Conservation (phyloP, 2,329 filamentous ascomycete species). For the Tolypocladium sp. region DNA sequence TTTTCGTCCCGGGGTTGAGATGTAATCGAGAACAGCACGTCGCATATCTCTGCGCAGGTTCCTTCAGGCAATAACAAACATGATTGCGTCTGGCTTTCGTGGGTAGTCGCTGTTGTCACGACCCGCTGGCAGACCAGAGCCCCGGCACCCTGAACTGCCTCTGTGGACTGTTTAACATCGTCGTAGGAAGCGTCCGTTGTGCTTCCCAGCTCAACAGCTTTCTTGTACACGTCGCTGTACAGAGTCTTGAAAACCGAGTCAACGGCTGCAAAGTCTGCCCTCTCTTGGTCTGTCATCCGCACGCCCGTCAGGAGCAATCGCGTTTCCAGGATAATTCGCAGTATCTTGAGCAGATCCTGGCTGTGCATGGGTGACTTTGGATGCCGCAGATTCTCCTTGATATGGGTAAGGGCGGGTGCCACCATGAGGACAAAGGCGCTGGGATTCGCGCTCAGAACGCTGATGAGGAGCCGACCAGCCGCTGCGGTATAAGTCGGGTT, state of each 20-base stretch:
- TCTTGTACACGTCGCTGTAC: constrained; percentile 33
- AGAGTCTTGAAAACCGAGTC: constrained; percentile 29
- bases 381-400: constrained; percentile 41
- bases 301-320: constrained; percentile 28
- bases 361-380: constrained; percentile 40
- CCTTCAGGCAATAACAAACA: constrained; percentile 22
- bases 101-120: background rate
- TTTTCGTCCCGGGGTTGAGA: constrained; percentile 11
- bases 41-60: constrained; percentile 28
- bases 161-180: constrained; percentile 29
- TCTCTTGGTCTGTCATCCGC: constrained; percentile 24
- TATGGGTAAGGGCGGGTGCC: constrained; percentile 35
- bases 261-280: constrained; percentile 24
- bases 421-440: constrained; percentile 39
- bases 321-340: constrained; percentile 41
- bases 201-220: constrained; percentile 20
- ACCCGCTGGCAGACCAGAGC: constrained; percentile 31
- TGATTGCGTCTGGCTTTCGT: constrained; percentile 2
- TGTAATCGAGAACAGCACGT: constrained; percentile 21
- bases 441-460: constrained; percentile 38
- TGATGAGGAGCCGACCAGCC: constrained; percentile 42
- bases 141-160: constrained; percentile 36
- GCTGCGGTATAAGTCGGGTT: constrained; percentile 42
- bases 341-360: constrained; percentile 40
- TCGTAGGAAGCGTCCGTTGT: constrained; percentile 22